phyloP scores from a whole-genome alignment of 306 rosid species.

The Cicer cuneatum region DNA sequence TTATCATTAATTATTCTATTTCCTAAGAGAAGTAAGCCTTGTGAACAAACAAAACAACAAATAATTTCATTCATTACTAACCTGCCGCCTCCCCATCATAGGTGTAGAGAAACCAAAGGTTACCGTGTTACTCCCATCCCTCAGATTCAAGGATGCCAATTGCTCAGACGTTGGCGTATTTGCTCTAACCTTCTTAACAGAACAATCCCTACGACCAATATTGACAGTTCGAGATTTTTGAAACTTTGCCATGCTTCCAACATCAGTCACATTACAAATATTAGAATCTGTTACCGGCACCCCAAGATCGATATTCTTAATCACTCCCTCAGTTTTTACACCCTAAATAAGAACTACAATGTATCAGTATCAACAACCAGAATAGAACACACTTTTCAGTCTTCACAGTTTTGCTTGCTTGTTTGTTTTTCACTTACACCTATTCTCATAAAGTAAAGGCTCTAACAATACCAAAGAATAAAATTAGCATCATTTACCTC shows the following conservation, averaged over 20 bases:
- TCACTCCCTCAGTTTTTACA: conserved; percentile 11
- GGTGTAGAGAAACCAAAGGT: conserved; percentile 78
- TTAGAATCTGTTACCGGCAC: conserved; percentile 43
- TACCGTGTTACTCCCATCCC: conserved; percentile 81
- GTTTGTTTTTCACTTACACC: not conserved
- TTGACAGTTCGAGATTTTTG: conserved; percentile 53
- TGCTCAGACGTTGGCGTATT: conserved; percentile 85
- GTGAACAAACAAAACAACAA: not conserved
- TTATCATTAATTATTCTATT: not conserved
- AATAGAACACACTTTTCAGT: conserved; percentile 38
- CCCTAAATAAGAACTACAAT: conserved; percentile 43
- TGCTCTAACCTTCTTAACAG: conserved; percentile 55
- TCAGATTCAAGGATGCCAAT: conserved; percentile 79
- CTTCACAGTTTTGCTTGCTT: not conserved
- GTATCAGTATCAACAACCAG: conserved; percentile 35
- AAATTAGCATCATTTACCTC: conserved; percentile 52
- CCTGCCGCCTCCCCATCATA: conserved; percentile 79
- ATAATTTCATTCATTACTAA: conserved; percentile 39
- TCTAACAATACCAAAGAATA: not conserved
- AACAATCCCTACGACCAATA: conserved; percentile 44
- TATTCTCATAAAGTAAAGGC: conserved; percentile 3
- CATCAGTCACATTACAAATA: conserved; percentile 40
- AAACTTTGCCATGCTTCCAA: conserved; percentile 37
- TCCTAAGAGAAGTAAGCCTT: not conserved
- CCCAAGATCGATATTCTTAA: conserved; percentile 41